These are phyloP conservation scores for Ophiosphaerella narmari DNA, from an alignment of 2,329 filamentous ascomycete species.

Conservation along the genomic window DNA sequence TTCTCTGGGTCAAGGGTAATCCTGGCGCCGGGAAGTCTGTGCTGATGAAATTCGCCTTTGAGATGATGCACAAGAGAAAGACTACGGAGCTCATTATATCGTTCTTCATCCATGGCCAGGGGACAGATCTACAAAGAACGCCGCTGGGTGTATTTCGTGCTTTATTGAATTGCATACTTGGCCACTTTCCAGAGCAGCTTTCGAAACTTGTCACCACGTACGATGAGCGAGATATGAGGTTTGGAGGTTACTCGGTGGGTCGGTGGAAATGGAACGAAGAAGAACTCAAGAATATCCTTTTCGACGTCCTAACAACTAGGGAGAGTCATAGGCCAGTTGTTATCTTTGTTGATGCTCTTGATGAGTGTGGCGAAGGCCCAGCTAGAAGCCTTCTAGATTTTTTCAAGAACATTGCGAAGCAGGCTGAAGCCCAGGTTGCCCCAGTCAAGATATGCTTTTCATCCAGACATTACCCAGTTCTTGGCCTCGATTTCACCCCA, in stretches of 20 bases:
- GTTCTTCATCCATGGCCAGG: constrained; percentile 28
- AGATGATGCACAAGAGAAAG: constrained; percentile 17
- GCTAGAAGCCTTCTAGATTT: constrained; percentile 12
- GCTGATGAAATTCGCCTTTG: constrained; percentile 39
- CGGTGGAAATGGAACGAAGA: constrained; percentile 17
- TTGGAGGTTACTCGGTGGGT: constrained; percentile 4
- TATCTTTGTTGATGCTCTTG: constrained; percentile 16
- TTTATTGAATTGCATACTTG: constrained; percentile 10
- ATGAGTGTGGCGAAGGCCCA: constrained; percentile 14
- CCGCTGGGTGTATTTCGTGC: constrained; percentile 21
- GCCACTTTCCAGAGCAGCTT: constrained; percentile 12
- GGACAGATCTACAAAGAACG: constrained; percentile 14
- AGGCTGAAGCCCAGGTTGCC: constrained; percentile 4
- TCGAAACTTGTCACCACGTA: constrained; percentile 8
- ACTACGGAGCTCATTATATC: constrained; percentile 5
- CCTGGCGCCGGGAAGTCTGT: constrained; percentile 46
- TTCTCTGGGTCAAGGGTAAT: constrained; percentile 54
- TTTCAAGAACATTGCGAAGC: constrained; percentile 5
- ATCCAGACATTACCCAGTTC: constrained; percentile 54
- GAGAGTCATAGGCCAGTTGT: constrained; percentile 6
- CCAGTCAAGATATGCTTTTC: constrained; percentile 51
- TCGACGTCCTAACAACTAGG: constrained; percentile 5
- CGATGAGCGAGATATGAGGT: constrained; percentile 12
- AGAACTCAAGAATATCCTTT: constrained; percentile 16
- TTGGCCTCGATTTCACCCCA: constrained; percentile 38